Conservation (phyloP, 83 land plant genomes). For the Diphasiastrum complanatum region DNA sequence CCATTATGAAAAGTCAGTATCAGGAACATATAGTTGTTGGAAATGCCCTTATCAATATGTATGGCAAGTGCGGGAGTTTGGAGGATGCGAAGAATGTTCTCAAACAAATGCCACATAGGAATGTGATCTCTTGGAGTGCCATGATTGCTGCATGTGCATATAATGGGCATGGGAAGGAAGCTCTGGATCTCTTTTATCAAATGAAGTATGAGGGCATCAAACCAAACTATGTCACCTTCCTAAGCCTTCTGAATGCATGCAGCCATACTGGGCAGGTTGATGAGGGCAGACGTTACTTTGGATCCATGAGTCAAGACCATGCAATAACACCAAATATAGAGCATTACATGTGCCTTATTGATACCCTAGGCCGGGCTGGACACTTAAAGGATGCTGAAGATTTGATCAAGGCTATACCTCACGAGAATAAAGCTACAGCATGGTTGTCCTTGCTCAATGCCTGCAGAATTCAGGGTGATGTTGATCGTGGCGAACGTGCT, state of each 20-base stretch:
- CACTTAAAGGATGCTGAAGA: neutral
- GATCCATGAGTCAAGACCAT: neutral
- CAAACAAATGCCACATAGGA: neutral
- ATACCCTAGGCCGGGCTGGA: slow-evolving; percentile 6
- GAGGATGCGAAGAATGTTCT: no score
- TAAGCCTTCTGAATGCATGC: slow-evolving; percentile 7
- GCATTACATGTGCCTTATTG: slow-evolving; percentile 9
- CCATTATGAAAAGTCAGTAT: no score
- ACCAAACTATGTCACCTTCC: neutral
- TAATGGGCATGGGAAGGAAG: neutral
- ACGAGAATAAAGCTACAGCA: neutral
- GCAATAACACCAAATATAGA: neutral
- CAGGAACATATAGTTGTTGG: no score
- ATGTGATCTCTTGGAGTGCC: slow-evolving; percentile 9
- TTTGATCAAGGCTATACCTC: neutral
- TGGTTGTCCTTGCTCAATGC: slow-evolving; percentile 12
- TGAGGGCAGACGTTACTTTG: neutral
- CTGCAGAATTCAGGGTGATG: neutral
- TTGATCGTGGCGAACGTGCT: neutral
- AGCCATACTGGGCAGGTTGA: slow-evolving; percentile 4
- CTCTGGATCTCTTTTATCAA: neutral
- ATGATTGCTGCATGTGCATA: slow-evolving; percentile 3
- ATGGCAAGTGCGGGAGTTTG: no score
- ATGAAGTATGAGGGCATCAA: slow-evolving; percentile 6
- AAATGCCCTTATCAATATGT: no score